Evolutionary conservation across 768 basidiomycete species (phyloP).

Genomic region (Pleurotus platypus): DNA sequence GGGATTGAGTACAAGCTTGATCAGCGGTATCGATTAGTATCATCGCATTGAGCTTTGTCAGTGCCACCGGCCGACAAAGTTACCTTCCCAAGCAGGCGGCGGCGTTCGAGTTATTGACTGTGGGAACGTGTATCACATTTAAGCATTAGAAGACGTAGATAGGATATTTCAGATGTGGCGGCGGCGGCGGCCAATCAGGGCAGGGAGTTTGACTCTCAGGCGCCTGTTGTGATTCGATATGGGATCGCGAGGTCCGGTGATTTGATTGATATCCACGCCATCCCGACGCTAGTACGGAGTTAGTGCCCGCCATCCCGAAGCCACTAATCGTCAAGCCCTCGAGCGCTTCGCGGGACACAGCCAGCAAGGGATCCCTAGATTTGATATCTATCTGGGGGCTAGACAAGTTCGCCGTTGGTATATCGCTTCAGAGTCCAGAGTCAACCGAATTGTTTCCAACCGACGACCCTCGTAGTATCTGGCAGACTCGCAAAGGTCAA

Average conservation of each 20-base stretch:
- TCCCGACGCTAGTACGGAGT: constrained; percentile 1
- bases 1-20: no score
- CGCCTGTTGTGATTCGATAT: neutral
- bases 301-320: constrained; percentile 2
- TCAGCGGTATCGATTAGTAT: no score
- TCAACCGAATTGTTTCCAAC: no score
- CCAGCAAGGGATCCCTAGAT: no score
- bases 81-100: no score
- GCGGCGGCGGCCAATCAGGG: constrained; percentile 6
- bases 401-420: no score
- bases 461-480: no score
- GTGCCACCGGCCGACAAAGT: no score
- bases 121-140: neutral
- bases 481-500: no score
- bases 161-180: constrained; percentile 4
- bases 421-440: no score
- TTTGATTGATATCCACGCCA: neutral
- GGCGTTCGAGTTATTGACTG: neutral
- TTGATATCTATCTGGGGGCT: no score
- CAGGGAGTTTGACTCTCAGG: neutral
- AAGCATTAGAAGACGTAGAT: neutral
- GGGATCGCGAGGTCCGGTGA: neutral
- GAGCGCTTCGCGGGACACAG: neutral
- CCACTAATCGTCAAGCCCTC: neutral
- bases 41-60: no score